Evolutionary conservation across 495 filamentous ascomycete species (phyloP).

Genomic region (Evernia prunastri): DNA sequence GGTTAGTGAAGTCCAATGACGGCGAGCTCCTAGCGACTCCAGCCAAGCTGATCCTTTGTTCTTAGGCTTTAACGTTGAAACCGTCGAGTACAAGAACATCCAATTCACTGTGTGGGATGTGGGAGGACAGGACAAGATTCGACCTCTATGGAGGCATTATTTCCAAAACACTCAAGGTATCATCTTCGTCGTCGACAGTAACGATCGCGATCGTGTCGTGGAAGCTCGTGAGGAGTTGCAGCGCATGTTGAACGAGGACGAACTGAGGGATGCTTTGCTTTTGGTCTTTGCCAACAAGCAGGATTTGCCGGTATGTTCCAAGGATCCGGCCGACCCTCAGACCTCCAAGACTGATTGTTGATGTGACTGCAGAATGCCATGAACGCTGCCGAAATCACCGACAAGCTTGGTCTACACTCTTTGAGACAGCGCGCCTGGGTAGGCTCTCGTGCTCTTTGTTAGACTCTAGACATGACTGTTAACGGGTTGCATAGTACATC

Average conservation of each 20-base stretch:
- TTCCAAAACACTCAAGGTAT: conserved; percentile 99
- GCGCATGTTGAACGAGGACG: conserved; percentile 99
- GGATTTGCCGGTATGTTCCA: conserved; percentile 83
- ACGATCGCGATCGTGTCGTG: conserved; percentile 98
- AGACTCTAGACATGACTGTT: conserved; percentile 18
- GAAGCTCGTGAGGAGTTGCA: conserved; percentile 99
- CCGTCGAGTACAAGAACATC: conserved; percentile 97
- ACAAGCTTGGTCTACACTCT: conserved; percentile 98
- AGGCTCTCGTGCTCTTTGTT: conserved; percentile 40
- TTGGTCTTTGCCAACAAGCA: conserved; percentile 99
- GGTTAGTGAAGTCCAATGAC: conserved; percentile 56
- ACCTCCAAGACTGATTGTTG: conserved; percentile 15
- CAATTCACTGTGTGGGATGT: conserved; percentile 99
- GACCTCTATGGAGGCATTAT: conserved; percentile 97
- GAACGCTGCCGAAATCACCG: conserved; percentile 98
- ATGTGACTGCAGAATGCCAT: conserved; percentile 74
- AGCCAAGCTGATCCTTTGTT: conserved; percentile 71
- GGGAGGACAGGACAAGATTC: conserved; percentile 98
- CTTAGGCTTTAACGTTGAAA: conserved; percentile 98
- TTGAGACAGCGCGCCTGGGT: conserved; percentile 97
- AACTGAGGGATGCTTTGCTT: conserved; percentile 93
- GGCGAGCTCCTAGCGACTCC: conserved; percentile 51
- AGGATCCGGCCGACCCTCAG: not conserved
- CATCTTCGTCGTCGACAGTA: conserved; percentile 99
- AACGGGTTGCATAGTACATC: conserved; percentile 66